Evolutionary conservation across 1,139 yeast species (phyloP), one percentile per base, ranked within the genome.

Genomic region (Williopsis jadinii): DNA sequence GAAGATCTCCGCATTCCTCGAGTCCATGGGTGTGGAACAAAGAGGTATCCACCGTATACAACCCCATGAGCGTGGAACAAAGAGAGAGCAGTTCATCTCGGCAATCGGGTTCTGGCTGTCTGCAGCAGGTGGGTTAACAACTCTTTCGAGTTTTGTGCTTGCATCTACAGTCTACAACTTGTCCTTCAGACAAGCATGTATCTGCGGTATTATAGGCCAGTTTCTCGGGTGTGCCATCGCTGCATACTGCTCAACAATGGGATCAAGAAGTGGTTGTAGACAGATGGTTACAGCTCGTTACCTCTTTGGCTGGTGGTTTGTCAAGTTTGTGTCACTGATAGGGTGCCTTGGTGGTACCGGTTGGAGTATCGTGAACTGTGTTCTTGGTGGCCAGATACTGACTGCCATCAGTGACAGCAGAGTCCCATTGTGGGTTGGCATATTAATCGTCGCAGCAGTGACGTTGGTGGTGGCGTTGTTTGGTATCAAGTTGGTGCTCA

Each of bases 201-300:
- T 76, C 3, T 66, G 78, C 9, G 92, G 94, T 3, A 49, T 82
- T 19, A 54, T 78, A 5, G 86, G 87, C 0, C 73, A 75, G 45
- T 59, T 76, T 27, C 50, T 83, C 8, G 95, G 95, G 0, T 80
- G 92, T 55, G 61, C 73, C 11, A 67, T 84, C 19, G 94, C 95
- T 2, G 92, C 88, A 0, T 85, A 84, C 57, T 84, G 90, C 56
- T 72, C 94, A 4, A 71, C 77, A 10, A 79, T 85, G 88, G 95
- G 95, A 1, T 95, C 95, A 1, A 70, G 85, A 45, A 83, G 94
- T 0, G 95, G 95, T 0, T 75, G 90, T 48, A 69, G 95, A 52
- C 95, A 85, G 59, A 84, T 86, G 88, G 90, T 85, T 9, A 73
- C 86, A 15, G 83, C 90, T 0, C 69, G 95, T 46, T 84, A 74